Conservation (phyloP, 257 asterid species). For the Nicotiana obtusifolia region DNA sequence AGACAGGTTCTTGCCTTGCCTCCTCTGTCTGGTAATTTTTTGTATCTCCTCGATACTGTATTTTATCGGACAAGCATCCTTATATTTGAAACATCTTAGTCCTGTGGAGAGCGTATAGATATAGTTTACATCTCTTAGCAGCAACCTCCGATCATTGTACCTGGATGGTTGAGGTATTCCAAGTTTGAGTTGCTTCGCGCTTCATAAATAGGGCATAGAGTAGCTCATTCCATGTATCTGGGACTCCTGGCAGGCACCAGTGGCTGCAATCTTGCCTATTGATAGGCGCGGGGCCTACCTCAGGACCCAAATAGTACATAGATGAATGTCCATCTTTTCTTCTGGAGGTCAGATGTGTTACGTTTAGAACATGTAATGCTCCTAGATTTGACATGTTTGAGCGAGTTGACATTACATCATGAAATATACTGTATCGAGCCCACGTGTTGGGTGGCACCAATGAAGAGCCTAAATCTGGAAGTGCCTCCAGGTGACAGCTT, state of each 20-base stretch:
- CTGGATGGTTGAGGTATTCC: constrained; percentile 23
- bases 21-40: not conserved
- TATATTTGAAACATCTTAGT: not conserved
- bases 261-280: constrained; percentile 93
- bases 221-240: constrained; percentile 84
- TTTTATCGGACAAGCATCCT: not conserved
- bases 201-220: constrained; percentile 61
- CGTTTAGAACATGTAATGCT: constrained; percentile 40
- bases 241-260: constrained; percentile 94
- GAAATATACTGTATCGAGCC: constrained; percentile 48
- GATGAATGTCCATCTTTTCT: constrained; percentile 91
- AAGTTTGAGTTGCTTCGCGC: constrained; percentile 23
- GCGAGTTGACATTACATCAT: constrained; percentile 25
- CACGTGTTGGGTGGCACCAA: constrained; percentile 60
- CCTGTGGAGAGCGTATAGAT: not conserved
- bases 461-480: constrained; percentile 68
- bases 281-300: constrained; percentile 42
- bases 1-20: not conserved
- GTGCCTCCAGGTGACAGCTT: constrained; percentile 66
- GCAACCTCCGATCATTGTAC: constrained; percentile 6
- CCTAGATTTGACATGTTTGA: constrained; percentile 25
- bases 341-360: constrained; percentile 67
- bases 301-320: constrained; percentile 66
- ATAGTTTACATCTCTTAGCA: not conserved
- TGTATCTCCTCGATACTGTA: not conserved